Evolutionary conservation across 306 rosid species (phyloP).

Genomic region (Dryas alaskensis): DNA sequence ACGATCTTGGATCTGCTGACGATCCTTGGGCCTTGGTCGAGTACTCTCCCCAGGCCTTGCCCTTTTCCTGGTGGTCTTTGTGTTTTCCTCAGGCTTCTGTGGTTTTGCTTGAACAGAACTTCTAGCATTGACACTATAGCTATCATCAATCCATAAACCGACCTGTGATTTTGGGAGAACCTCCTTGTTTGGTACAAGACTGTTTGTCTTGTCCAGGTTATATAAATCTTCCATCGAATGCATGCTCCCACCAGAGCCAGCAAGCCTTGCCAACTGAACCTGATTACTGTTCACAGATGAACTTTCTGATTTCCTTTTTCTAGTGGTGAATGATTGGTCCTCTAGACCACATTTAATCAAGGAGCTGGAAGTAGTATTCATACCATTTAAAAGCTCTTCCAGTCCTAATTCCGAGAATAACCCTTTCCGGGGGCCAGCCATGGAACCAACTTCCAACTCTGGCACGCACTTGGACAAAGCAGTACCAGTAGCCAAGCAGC

Average conservation of each 20-base stretch:
- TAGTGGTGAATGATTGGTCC: conserved; percentile 36
- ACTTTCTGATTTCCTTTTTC: conserved; percentile 40
- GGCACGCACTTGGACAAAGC: conserved; percentile 41
- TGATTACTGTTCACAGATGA: conserved; percentile 38
- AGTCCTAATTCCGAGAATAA: conserved; percentile 65
- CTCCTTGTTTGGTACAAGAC: conserved; percentile 44
- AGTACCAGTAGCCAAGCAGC: conserved; percentile 23
- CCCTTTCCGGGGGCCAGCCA: conserved; percentile 42
- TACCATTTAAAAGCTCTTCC: conserved; percentile 59
- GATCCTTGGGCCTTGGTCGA: conserved; percentile 89
- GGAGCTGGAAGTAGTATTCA: conserved; percentile 37
- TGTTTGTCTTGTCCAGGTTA: conserved; percentile 31
- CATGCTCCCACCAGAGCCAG: conserved; percentile 26
- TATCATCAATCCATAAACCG: conserved; percentile 55
- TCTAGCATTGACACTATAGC: conserved; percentile 46
- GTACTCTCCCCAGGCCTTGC: conserved; percentile 75
- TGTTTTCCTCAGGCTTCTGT: conserved; percentile 50
- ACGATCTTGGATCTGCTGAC: conserved; percentile 95
- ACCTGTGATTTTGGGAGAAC: conserved; percentile 48
- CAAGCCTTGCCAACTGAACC: conserved; percentile 29
- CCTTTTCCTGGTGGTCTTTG: conserved; percentile 54
- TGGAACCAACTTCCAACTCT: conserved; percentile 36
- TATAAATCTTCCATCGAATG: conserved; percentile 31
- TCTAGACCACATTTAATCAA: conserved; percentile 37
- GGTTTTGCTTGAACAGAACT: conserved; percentile 29